A percentile compares a stretch with the other conserved stretches of the same genome.
phyloP scores from a whole-genome alignment of 768 basidiomycete genomes.

The Pisolithus tinctorius region DNA sequence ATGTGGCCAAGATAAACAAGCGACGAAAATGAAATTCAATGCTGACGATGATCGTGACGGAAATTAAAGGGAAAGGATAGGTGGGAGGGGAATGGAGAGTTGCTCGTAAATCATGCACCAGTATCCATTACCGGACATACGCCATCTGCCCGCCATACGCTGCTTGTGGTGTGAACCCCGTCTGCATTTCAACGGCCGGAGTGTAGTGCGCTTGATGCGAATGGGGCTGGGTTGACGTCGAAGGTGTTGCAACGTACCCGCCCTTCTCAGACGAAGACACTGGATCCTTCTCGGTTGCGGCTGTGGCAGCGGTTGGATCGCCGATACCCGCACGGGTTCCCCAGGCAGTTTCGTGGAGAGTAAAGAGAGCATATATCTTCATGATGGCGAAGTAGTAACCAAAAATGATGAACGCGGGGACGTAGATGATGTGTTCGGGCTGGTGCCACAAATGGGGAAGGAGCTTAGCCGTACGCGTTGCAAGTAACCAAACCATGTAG shows the following conservation, averaged over 20 bases:
- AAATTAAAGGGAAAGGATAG: neutral
- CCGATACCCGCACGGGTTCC: constrained; percentile 94
- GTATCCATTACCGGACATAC: constrained; percentile 1
- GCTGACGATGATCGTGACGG: neutral
- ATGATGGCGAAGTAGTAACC: constrained; percentile 94
- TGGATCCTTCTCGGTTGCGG: constrained; percentile 32
- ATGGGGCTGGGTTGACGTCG: neutral
- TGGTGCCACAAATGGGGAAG: constrained; percentile 75
- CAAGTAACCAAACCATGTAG: constrained; percentile 64
- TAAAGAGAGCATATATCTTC: constrained; percentile 88
- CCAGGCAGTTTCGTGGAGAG: constrained; percentile 94
- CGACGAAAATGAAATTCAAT: neutral
- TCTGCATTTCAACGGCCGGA: constrained; percentile 6
- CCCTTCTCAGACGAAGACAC: constrained; percentile 20
- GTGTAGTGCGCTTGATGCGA: neutral
- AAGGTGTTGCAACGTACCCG: neutral
- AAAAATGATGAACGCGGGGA: constrained; percentile 83
- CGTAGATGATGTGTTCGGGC: constrained; percentile 71
- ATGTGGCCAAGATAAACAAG: neutral
- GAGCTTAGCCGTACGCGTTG: constrained; percentile 70
- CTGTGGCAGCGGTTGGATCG: constrained; percentile 71
- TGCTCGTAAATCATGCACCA: neutral
- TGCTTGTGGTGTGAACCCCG: constrained; percentile 1
- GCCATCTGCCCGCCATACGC: constrained; percentile 3
- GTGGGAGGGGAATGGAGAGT: neutral